Conservation (phyloP, 176 grass and related monocot species). For the Rhynchospora breviuscula region DNA sequence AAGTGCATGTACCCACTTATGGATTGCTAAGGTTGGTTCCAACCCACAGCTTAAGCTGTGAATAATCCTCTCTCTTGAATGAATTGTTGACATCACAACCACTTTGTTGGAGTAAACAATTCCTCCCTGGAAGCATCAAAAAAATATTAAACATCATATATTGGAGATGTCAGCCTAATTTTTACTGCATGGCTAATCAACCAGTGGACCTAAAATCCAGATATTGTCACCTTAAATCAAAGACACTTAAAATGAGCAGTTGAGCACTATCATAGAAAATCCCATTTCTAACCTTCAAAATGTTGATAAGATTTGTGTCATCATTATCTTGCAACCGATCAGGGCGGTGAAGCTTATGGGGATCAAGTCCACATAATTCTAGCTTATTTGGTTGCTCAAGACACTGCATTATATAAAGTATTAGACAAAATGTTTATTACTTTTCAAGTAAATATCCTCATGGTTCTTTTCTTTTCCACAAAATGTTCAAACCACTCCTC, state of each 20-base stretch:
- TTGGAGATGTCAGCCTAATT: neutral
- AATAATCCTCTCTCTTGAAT: conserved; percentile 33
- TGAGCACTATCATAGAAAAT: neutral
- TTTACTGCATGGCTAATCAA: neutral
- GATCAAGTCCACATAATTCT: conserved; percentile 50
- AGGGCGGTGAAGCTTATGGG: conserved; percentile 37
- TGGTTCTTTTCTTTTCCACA: neutral
- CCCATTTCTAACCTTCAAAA: conserved; percentile 40
- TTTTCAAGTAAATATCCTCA: conserved; percentile 30
- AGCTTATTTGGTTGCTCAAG: conserved; percentile 40
- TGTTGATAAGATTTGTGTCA: conserved; percentile 45
- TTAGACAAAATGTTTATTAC: neutral
- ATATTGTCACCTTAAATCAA: neutral
- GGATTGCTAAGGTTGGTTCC: conserved; percentile 43
- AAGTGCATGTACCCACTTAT: conserved; percentile 35
- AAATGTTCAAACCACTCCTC: neutral
- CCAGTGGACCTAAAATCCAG: neutral
- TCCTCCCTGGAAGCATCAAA: conserved; percentile 47
- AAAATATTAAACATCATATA: neutral
- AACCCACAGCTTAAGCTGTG: conserved; percentile 36
- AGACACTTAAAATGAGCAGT: neutral
- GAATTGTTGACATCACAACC: conserved; percentile 37
- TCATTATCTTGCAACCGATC: conserved; percentile 49
- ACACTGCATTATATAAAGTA: conserved; percentile 30
- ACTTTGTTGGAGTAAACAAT: conserved; percentile 67